Evolutionary conservation across 768 basidiomycete species (phyloP), one percentile per base, ranked within the genome.

Genomic region (Russula earlei): DNA sequence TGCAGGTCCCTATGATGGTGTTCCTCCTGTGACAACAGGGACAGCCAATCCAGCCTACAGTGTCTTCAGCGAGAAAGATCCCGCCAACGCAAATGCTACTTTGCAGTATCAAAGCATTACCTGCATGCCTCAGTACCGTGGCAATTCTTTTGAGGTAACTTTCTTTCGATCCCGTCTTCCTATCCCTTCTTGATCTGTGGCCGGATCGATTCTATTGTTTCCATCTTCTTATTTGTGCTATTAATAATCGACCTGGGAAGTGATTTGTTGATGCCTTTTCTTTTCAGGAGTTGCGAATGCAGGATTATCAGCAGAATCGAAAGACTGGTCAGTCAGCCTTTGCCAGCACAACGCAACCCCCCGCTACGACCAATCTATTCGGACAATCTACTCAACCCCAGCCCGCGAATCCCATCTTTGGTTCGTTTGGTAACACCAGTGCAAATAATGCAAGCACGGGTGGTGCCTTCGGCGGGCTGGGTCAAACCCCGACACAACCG

Each of bases 101-200:
- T 73, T 85, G 40, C 84, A 87, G 58, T 95, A 86, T 68, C 91
- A 94, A 69, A 79, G 83, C 36, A 91, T 91, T 52, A 79, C 84
- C 17, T 84, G 84, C 60, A 89, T 86, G 77, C 86, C 86, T 15
- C 77, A 77, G 17, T 95, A 92, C 66, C 70, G 77, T 56, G 84
- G 85, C 40, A 83, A 78, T 58, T 93, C 90, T 20, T 79, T 88
- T 59, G 66, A 75, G 66, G 59, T 73, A 58, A 56, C 70, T 64
- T n/a, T 45, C 49, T 12, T 14, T 64, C n/a, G n/a, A 56, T 33
- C 56, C 58, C 14, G 20, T 52, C 36, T 57, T 48, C 48, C 45
- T 43, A 20, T 44, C 19, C 31, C 37, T 14, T 5, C 19, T 56
- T 58, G 53, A 44, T 44, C 44, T 55, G 42, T 25, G 12, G 15